These are phyloP conservation scores for Galerina marginata DNA, from an alignment of 768 basidiomycete species.

Conservation along the genomic window DNA sequence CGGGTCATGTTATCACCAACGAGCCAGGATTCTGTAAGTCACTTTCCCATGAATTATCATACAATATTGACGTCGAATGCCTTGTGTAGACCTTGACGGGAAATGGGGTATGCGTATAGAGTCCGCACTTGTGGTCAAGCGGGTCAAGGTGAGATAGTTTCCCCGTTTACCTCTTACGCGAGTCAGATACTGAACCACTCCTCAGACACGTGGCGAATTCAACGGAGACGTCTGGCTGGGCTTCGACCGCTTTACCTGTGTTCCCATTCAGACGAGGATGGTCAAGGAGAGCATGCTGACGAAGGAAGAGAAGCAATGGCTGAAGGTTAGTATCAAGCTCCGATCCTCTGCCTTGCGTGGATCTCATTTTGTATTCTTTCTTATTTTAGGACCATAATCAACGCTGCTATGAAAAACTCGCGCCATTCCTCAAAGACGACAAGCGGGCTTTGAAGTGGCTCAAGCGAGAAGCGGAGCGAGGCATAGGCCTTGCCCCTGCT, in stretches of 20 bases:
- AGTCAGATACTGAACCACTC: slow-evolving; percentile 3
- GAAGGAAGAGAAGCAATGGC: slow-evolving; percentile 86
- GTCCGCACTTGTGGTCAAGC: slow-evolving; percentile 78
- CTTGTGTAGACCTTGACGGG: slow-evolving; percentile 65
- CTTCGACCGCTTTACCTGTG: slow-evolving; percentile 91
- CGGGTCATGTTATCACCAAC: slow-evolving; percentile 93
- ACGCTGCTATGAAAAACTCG: slow-evolving; percentile 66
- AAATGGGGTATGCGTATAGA: slow-evolving; percentile 94
- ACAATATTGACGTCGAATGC: slow-evolving; percentile 12
- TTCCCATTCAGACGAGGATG: slow-evolving; percentile 92
- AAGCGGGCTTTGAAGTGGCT: slow-evolving; percentile 84
- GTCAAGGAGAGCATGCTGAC: slow-evolving; percentile 84
- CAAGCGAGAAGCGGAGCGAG: slow-evolving; percentile 74
- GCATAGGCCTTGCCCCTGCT: slow-evolving; percentile 72
- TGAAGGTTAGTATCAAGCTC: slow-evolving; percentile 58
- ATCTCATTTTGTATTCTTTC: slow-evolving; percentile 6
- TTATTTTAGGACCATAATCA: slow-evolving; percentile 78
- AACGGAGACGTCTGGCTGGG: slow-evolving; percentile 84
- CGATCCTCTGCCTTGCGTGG: background rate
- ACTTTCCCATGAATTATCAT: slow-evolving; percentile 11
- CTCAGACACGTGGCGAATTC: slow-evolving; percentile 71
- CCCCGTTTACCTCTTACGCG: slow-evolving; percentile 14
- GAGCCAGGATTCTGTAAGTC: slow-evolving; percentile 91
- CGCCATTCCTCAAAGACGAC: slow-evolving; percentile 74
- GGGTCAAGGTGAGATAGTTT: slow-evolving; percentile 50